A percentile compares a stretch with the other conserved stretches of the same genome.
Evolutionary conservation across 108 stramenopile species (phyloP).

Genomic region (Skeletonema grethae): DNA sequence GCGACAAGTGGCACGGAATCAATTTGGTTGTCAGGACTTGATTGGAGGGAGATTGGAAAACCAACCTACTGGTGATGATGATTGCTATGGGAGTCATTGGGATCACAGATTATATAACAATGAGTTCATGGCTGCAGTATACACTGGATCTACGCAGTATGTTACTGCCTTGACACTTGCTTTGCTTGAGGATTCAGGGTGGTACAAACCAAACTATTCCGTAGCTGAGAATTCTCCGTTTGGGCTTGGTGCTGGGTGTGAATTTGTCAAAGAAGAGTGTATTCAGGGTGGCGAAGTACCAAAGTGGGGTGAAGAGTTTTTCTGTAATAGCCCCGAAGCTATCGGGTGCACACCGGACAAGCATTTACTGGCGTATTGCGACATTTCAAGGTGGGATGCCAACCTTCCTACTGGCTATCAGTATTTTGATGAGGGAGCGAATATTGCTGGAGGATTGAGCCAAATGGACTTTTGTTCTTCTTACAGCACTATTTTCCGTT

Average conservation of each 20-base stretch:
- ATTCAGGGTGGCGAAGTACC: conserved; percentile 44
- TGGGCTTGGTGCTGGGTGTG: conserved; percentile 58
- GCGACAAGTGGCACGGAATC: conserved; percentile 58
- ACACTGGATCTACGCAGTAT: conserved; percentile 43
- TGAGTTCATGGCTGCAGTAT: conserved; percentile 56
- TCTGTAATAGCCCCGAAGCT: conserved; percentile 24
- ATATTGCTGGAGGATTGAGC: conserved; percentile 39
- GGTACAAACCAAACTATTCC: conserved; percentile 54
- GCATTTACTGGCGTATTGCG: conserved; percentile 34
- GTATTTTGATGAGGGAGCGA: conserved; percentile 31
- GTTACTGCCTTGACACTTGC: conserved; percentile 57
- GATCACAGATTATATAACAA: conserved; percentile 51
- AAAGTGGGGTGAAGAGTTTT: conserved; percentile 32
- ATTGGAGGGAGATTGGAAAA: conserved; percentile 57
- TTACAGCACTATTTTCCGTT: conserved; percentile 32
- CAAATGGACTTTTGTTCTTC: conserved; percentile 49
- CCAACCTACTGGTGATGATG: conserved; percentile 43
- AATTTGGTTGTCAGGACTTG: conserved; percentile 55
- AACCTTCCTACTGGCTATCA: conserved; percentile 43
- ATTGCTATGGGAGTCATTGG: conserved; percentile 59
- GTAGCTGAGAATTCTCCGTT: conserved; percentile 45
- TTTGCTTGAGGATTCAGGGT: conserved; percentile 57
- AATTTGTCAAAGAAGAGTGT: conserved; percentile 52
- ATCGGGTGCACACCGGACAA: conserved; percentile 46
- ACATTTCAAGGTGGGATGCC: conserved; percentile 39